phyloP scores from a whole-genome alignment of 2,329 filamentous ascomycete species.

The Phialophora verrucosa region DNA sequence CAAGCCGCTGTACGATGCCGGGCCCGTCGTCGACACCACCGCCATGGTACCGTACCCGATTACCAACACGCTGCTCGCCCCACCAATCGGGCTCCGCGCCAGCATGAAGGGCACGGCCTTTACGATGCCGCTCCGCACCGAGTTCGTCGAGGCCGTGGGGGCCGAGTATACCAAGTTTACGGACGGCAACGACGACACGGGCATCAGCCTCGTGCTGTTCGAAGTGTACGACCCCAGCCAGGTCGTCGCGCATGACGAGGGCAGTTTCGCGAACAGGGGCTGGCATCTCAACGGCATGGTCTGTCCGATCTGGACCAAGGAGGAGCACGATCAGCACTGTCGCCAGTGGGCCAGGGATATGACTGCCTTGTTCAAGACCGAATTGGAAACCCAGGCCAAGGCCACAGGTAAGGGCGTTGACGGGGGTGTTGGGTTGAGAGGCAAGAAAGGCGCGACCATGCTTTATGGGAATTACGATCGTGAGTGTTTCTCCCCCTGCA shows the following conservation, averaged over 20 bases:
- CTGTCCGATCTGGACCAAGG: slow-evolving; percentile 50
- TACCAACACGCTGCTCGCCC: slow-evolving; percentile 50
- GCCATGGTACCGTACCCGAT: slow-evolving; percentile 51
- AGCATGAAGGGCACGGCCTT: slow-evolving; percentile 55
- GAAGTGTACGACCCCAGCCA: slow-evolving; percentile 53
- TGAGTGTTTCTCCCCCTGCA: slow-evolving; percentile 21
- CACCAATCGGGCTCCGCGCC: slow-evolving; percentile 46
- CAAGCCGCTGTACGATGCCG: slow-evolving; percentile 47
- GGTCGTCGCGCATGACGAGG: slow-evolving; percentile 48
- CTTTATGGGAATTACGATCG: slow-evolving; percentile 40
- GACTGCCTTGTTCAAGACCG: slow-evolving; percentile 41
- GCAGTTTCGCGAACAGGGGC: slow-evolving; percentile 55
- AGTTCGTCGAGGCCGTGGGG: slow-evolving; percentile 44
- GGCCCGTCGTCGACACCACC: slow-evolving; percentile 47
- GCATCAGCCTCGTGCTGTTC: slow-evolving; percentile 47
- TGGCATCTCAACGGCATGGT: slow-evolving; percentile 53
- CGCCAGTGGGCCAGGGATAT: slow-evolving; percentile 49
- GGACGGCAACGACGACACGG: slow-evolving; percentile 39
- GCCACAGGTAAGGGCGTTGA: slow-evolving; percentile 26
- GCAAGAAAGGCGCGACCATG: slow-evolving; percentile 34
- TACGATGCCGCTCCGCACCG: slow-evolving; percentile 49
- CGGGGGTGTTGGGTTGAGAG: slow-evolving; percentile 17
- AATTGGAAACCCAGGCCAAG: slow-evolving; percentile 33
- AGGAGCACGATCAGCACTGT: slow-evolving; percentile 46
- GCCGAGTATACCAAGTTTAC: slow-evolving; percentile 44